Base-by-base conservation (phyloP, 805 yeast species). In the Komagataella ulmi region DNA sequence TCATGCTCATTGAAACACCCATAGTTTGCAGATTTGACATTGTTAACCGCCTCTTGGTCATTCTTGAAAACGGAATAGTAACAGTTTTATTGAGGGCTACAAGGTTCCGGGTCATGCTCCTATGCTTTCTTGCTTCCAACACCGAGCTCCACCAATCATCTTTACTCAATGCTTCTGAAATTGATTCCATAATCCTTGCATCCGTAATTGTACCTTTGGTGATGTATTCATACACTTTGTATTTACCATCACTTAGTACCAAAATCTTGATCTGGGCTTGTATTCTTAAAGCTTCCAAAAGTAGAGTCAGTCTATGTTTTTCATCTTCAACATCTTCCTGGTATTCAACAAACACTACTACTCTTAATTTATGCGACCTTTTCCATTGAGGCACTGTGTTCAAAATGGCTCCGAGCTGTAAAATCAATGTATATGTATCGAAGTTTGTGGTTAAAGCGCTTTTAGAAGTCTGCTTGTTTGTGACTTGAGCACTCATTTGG, bases 331-430 rank as follows among this genome's bases (percentile, higher is more conserved):
- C 77, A 57, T 90, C 97, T 0, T 69, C 69, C 47, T 70, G 72
- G 52, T 74, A 73, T 66, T 93, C 99, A 30, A 93, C 97, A 72
- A 93, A 91, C 0, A 86, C 95, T 50, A 93, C 81, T 8, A 93
- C 88, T 54, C 99, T 72, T 44, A 93, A 63, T 5, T 65, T 68
- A 61, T 88, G 93, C 0, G 85, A 81, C 49, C 73, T 73, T 56
- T 86, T 81, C 99, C 99, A 93, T 47, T 83, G 85, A 1, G 95
- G 95, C 3, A 93, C 99, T 0, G 99, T 90, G 8, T 86, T 80
- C 53, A 93, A 69, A 57, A 93, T 91, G 1, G 96, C 95, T 3
- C 98, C 99, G 52, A 93, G 71, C 61, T 93, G 99, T 53, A 95
- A 69, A 56, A 93, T 93, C 60, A 93, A 74, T 0, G 98, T 91